phyloP scores from a whole-genome alignment of 139 green algal species.

The Astrephomene gubernaculifera region DNA sequence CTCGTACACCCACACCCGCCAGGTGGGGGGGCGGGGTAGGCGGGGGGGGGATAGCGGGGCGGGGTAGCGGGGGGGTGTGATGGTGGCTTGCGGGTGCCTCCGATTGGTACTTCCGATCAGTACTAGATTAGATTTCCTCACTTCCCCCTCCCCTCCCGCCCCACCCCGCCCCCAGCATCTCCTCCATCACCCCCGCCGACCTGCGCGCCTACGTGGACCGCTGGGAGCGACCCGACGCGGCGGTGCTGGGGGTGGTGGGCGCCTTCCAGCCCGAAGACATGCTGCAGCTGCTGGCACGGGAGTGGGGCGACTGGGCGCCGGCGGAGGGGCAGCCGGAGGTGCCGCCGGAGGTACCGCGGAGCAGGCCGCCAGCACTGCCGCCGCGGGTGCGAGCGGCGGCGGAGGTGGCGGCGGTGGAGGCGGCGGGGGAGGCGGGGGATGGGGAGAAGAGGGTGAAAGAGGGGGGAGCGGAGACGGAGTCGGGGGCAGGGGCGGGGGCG shows the following conservation, averaged over 20 bases:
- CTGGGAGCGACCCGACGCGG: slow-evolving; percentile 73
- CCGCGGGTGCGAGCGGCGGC: not conserved
- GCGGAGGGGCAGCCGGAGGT: slow-evolving; percentile 48
- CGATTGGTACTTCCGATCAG: no score
- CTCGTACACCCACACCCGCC: slow-evolving; percentile 60
- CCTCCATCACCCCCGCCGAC: slow-evolving; percentile 12
- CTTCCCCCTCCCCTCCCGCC: not conserved
- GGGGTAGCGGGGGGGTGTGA: no score
- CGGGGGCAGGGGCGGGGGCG: no score
- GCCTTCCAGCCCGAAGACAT: slow-evolving; percentile 74
- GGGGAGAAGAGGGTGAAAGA: not conserved
- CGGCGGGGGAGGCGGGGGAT: not conserved
- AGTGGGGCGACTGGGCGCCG: slow-evolving; percentile 64
- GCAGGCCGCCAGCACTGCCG: slow-evolving; percentile 45
- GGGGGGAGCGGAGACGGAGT: no score
- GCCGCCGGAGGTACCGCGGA: slow-evolving; percentile 34
- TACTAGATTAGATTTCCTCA: not conserved
- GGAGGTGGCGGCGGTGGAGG: not conserved
- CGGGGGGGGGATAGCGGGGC: no score
- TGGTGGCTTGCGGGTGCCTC: no score
- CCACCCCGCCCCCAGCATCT: no score
- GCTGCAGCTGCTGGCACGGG: slow-evolving; percentile 49
- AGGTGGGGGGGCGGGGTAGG: no score
- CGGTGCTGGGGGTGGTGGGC: slow-evolving; percentile 81
- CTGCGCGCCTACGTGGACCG: not conserved